Base-by-base conservation (phyloP, 2,329 filamentous ascomycete species). In the Aureobasidium sp. region DNA sequence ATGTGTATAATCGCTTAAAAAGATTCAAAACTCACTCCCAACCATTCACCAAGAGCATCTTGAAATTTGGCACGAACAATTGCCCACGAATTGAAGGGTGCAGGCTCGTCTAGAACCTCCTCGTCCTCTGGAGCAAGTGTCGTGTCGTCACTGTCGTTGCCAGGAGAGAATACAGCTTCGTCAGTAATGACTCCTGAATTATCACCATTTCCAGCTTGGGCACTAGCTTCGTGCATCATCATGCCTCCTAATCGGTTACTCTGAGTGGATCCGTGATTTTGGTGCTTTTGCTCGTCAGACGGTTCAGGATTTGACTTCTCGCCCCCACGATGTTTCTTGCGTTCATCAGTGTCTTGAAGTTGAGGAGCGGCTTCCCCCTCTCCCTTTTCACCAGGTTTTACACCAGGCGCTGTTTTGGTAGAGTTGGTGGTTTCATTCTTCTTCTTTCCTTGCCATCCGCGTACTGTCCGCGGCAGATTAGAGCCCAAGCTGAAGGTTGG, bases 21-120 rank as follows among this genome's bases (percentile, higher is more conserved):
- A 8, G n/a, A 26, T 20, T 20, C 29, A 39, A 41, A 27, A 52
- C 59, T 61, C 26, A 61, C 59, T 46, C 77, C 80, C 27, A 79
- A 77, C 77, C 79, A 81, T 27, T 89, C 87, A 1, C 85, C 84
- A 64, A 89, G 83, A 1, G 81, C 81, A 63, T 87, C 84, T 65
- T 81, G 80, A 47, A 82, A 75, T 39, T 74, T 68, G 17, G 76
- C 72, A 32, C 85, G 79, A 47, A 84, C 71, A 47, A 75, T 76
- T 48, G 76, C 79, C 86, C 85, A 88, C n/a, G 12, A 77, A 65
- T 65, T 77, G 64, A 68, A 68, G 47, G 72, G 67, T 36, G 71
- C 63, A 20, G 50, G n/a, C 20, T 63, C 46, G 17, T 62, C 34
- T 3, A 48, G 37, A 15, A 20, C 44, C 3, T 61, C 55, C 26